Evolutionary conservation across 306 rosid species (phyloP), one percentile per base, ranked within the genome.

Genomic region (Oxytropis ochrocephala): DNA sequence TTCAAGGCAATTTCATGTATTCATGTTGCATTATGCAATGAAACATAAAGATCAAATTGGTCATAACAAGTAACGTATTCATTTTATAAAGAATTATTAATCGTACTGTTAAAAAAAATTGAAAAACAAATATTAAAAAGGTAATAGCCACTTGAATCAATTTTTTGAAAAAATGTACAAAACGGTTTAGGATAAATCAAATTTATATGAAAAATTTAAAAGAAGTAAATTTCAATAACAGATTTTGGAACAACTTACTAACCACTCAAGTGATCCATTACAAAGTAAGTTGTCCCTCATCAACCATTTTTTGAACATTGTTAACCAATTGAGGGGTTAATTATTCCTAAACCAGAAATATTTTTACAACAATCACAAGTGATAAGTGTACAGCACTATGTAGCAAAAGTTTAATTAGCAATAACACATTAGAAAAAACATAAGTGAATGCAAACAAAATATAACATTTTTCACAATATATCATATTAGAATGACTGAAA

Each of bases 401-500:
- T 21, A 27, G 55, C 19, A 10, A 36, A 54, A 62, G 55, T 36
- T 55, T 29, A 56, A 33, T 11, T 44, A 53, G 53, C 33, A 54
- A 50, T 73, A 30, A 62, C n/a, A 39, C 29, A 29, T 51, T 63
- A 41, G 57, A 11, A 38, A 57, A 74, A 42, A 18, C 32, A 6
- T 29, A 38, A 75, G 74, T 67, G 66, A 33, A 32, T 64, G 50
- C 32, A 75, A 58, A 58, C 24, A 51, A 46, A 64, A 36, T 32
- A 65, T 41, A 13, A 16, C 19, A 73, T 42, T 36, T 27, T 41
- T 70, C 54, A 61, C 50, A 19, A 50, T 16, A 58, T 27, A 72
- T 61, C 51, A 50, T 55, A 65, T 65, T 7, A 64, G 66, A 80
- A 53, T 17, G 67, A 64, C 30, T 58, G 62, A 36, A 73, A 70